phyloP scores from a whole-genome alignment of 495 filamentous ascomycete genomes.

The Geopyxis carbonaria region DNA sequence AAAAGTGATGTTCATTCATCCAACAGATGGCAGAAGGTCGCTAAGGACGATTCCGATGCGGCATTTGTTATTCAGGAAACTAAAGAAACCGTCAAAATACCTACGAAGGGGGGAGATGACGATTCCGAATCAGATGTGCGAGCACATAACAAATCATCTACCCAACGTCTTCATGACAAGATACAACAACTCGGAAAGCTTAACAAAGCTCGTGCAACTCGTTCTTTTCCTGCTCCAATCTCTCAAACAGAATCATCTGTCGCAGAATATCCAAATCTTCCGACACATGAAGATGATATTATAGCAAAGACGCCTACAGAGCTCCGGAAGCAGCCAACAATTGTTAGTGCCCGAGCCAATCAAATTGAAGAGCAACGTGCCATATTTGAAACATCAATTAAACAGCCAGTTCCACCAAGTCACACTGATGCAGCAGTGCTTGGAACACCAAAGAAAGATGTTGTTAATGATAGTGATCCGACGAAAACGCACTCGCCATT shows the following conservation, averaged over 20 bases:
- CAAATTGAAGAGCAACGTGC: no score
- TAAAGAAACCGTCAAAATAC: not conserved
- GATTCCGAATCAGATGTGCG: constrained; percentile 16
- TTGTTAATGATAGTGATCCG: no score
- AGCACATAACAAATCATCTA: constrained; percentile 72
- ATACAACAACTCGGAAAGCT: constrained; percentile 79
- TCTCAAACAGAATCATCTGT: constrained; percentile 20
- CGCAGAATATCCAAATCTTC: constrained; percentile 40
- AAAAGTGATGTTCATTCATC: constrained; percentile 2
- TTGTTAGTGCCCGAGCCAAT: not conserved
- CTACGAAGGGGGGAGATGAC: constrained; percentile 7
- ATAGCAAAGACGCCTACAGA: constrained; percentile 29
- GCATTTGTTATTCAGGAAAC: constrained; percentile 23
- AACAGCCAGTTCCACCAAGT: no score
- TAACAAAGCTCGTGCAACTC: constrained; percentile 17
- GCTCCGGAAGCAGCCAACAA: not conserved
- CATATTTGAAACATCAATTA: no score
- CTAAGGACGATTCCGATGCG: constrained; percentile 22
- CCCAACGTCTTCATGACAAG: constrained; percentile 75
- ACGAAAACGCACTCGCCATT: no score
- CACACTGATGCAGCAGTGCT: no score
- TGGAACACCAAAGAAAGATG: no score
- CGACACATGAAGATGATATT: constrained; percentile 30
- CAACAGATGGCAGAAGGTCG: constrained; percentile 3
- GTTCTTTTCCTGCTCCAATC: constrained; percentile 13